Evolutionary conservation across 2,329 filamentous ascomycete species (phyloP), one percentile per base, ranked within the genome.

Genomic region (Beauveria brongniartii): DNA sequence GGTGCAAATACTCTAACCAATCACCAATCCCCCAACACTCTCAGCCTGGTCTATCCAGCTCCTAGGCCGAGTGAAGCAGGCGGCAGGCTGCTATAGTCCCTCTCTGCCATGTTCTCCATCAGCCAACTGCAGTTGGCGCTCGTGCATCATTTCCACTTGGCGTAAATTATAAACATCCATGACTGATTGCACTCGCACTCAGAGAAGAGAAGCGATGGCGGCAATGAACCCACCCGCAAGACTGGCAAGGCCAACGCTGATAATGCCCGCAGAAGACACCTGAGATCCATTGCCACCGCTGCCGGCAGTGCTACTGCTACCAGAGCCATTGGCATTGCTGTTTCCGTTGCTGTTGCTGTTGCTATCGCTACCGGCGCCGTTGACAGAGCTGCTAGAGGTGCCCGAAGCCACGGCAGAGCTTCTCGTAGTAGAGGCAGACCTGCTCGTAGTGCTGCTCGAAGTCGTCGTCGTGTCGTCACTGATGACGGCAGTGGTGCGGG

Each of bases 181-280:
- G 18, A 9, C 18, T 16, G 1, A 3, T 3, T 44, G 47, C n/a
- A 43, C 22, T 50, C 43, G 47, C 24, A 55, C 22, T 50, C 43
- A 61, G 18, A 61, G 43, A 43, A 61, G 43, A 22, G 58, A 22
- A 18, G 58, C 58, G 7, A 55, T 37, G 51, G 58, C 58, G 28
- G 44, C 58, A 24, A 61, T 43, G 51, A 61, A 24, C 4, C 58
- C 26, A 9, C 58, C 58, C 1, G 51, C 58, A n/a, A 61, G 20
- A 5, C 51, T 24, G 16, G 44, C 58, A 43, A 61, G 43, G 51
- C 43, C 34, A 34, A 50, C 34, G 22, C 51, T 18, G 10, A 34
- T 12, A 3, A n/a, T 54, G n/a, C 51, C 58, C 26, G 58, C 58
- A 7, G 41, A 40, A 16, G 51, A 40, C 8, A 7, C 43, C 2